Evolutionary conservation across 2,329 filamentous ascomycete species (phyloP), one percentile per base, ranked within the genome.

Genomic region (Metarhizium humberi): DNA sequence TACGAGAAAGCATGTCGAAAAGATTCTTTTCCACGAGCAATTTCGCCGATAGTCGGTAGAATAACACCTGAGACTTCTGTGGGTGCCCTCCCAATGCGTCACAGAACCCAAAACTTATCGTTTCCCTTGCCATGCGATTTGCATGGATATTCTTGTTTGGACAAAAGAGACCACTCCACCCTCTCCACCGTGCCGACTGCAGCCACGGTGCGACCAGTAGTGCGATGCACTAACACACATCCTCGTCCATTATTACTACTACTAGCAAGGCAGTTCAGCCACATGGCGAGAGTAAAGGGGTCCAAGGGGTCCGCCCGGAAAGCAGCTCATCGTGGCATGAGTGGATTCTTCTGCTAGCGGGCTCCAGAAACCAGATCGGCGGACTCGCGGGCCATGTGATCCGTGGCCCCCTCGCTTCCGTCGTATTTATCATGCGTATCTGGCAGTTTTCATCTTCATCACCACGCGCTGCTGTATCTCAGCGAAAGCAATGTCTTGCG

Each of bases 401-500:
- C 32, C 32, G 32, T 34, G 32, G 32, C 6, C 32, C 32, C 32
- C 4, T 34, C 32, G 32, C 32, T 11, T 7, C 32, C 32, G 10
- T 34, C 7, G 7, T 7, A 34, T 34, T 34, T 7, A 34, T 6
- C 25, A 25, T 25, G 25, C 25, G 25, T 25, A 25, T 25, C 25
- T 25, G 25, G 25, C 25, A 25, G 25, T 25, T 25, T 25, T 25
- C 25, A 4, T 1, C 25, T 25, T 25, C 25, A 25, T 25, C 25
- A 4, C 25, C 25, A 3, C 25, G 25, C 25, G 25, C 25, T 25
- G 25, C 25, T 25, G 25, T 25, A 25, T 25, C 13, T 45, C 50
- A 3, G 8, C 8, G 53, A 55, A 14, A 43, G 40, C 40, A 14
- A 46, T 25, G 48, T 45, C 54, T 53, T 54, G 51, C 57, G 57